Percentiles rank a stretch among this genome's conserved stretches.
Evolutionary conservation across 768 basidiomycete genomes (phyloP).

Genomic region (Podaxis sp.): DNA sequence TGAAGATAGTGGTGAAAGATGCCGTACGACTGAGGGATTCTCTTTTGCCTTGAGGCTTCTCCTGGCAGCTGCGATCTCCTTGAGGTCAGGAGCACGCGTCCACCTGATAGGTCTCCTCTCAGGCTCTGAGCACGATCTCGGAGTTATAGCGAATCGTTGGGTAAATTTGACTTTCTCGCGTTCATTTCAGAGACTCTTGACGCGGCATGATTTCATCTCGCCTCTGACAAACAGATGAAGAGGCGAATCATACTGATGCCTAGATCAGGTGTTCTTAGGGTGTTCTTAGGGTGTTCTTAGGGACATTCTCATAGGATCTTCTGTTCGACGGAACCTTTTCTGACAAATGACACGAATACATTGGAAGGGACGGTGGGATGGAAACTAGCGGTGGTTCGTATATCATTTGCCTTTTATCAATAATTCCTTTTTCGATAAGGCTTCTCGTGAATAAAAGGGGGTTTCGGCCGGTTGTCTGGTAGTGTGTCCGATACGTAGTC

Average conservation of each 20-base stretch:
- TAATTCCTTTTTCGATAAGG: slow-evolving; percentile 1
- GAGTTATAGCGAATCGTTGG: slow-evolving; percentile 5
- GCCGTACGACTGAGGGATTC: not conserved
- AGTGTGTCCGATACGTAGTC: not conserved
- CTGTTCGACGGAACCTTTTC: slow-evolving; percentile 7
- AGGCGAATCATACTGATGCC: not conserved
- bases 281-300: slow-evolving; percentile 4
- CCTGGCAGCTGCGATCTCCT: slow-evolving; percentile 13
- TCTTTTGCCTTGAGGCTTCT: slow-evolving; percentile 2
- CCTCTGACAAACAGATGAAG: slow-evolving; percentile 3
- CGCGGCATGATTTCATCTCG: slow-evolving; percentile 4
- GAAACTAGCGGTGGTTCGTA: not conserved
- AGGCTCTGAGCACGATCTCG: slow-evolving; percentile 6
- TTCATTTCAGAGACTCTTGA: slow-evolving; percentile 10
- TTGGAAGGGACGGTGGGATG: not conserved
- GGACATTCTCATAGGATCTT: not conserved
- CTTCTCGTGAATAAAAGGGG: slow-evolving; percentile 1
- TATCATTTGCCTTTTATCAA: slow-evolving; percentile 6
- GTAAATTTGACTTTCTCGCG: slow-evolving; percentile 2
- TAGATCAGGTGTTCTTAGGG: slow-evolving; percentile 7
- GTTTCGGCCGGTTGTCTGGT: slow-evolving; percentile 8
- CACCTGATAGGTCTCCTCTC: not conserved
- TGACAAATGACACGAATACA: not conserved
- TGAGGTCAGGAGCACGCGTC: not conserved
- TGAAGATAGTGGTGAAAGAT: slow-evolving; percentile 1